phyloP scores from a whole-genome alignment of 73 alveolate species.

The Breviolum minutum region DNA sequence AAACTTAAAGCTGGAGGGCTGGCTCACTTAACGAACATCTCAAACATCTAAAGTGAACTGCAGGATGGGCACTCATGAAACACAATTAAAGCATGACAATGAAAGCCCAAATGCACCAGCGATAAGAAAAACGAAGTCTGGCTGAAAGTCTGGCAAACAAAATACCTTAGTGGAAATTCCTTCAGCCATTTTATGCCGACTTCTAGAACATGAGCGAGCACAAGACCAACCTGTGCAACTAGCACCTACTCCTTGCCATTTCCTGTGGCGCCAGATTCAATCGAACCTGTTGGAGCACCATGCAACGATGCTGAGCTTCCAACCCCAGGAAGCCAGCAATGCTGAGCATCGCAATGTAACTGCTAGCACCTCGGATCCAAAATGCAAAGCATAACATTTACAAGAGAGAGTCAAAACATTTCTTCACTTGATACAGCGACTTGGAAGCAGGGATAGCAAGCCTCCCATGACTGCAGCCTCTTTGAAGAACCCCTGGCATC shows the following conservation, averaged over 20 bases:
- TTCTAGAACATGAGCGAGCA: too few relatives aligned
- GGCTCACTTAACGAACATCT: too few relatives aligned
- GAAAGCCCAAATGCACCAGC: too few relatives aligned
- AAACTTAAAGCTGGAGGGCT: too few relatives aligned
- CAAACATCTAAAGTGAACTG: too few relatives aligned
- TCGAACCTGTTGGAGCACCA: neutral
- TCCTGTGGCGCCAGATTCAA: neutral
- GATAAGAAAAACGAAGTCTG: too few relatives aligned
- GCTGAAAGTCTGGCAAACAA: too few relatives aligned
- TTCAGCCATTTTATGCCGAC: too few relatives aligned
- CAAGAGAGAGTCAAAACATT: neutral
- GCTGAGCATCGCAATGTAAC: conserved; percentile 81
- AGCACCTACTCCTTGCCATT: neutral
- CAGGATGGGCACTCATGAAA: too few relatives aligned
- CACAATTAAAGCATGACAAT: too few relatives aligned
- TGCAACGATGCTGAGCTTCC: neutral
- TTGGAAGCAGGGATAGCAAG: neutral
- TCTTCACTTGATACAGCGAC: neutral
- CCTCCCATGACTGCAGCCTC: conserved; percentile 21
- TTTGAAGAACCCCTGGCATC: neutral
- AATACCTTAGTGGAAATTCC: too few relatives aligned
- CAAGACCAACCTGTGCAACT: too few relatives aligned
- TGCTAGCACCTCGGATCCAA: conserved; percentile 64
- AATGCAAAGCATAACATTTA: neutral
- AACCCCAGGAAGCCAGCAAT: conserved; percentile 87